Percentiles rank a stretch among this genome's conserved stretches.
Conservation (phyloP, 116 monocot genomes). For the Dioscorea cayenensis region DNA sequence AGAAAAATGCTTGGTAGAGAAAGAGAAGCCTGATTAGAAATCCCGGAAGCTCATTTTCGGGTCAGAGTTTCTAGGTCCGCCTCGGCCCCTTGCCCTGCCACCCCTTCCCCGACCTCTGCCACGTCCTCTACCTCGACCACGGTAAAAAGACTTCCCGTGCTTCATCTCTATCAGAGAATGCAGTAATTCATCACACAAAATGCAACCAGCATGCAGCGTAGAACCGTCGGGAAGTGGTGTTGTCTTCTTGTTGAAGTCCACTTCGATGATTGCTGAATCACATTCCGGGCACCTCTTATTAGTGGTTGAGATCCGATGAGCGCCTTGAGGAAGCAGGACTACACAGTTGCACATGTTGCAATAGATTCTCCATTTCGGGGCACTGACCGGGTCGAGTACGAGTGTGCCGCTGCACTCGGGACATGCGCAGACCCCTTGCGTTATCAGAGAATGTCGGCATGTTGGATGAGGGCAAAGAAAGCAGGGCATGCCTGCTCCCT, state of each 20-base stretch:
- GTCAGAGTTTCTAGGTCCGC: constrained; percentile 46
- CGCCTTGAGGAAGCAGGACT: constrained; percentile 71
- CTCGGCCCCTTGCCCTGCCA: constrained; percentile 25
- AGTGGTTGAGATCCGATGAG: constrained; percentile 71
- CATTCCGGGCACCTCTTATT: constrained; percentile 63
- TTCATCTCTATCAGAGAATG: constrained; percentile 88
- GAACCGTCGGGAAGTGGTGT: constrained; percentile 66
- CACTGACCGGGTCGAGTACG: constrained; percentile 80
- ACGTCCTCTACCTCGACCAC: constrained; percentile 47
- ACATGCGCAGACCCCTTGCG: constrained; percentile 97
- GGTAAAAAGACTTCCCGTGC: constrained; percentile 65
- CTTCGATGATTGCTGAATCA: constrained; percentile 71
- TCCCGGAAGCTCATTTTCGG: constrained; percentile 94
- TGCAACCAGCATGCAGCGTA: constrained; percentile 70
- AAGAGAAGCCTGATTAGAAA: constrained; percentile 20
- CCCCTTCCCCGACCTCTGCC: constrained; percentile 27
- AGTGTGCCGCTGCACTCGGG: constrained; percentile 86
- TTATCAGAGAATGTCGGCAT: constrained; percentile 78
- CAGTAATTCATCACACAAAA: constrained; percentile 84
- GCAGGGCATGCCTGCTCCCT: constrained; percentile 85
- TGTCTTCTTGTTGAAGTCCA: constrained; percentile 92
- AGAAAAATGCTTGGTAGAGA: too few species aligned
- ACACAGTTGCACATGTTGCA: constrained; percentile 89
- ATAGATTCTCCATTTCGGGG: constrained; percentile 83
- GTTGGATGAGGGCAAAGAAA: constrained; percentile 94